Percentiles rank a stretch among this genome's conserved stretches.
Evolutionary conservation across 805 yeast species (phyloP).

Genomic region (Komagataella populi): DNA sequence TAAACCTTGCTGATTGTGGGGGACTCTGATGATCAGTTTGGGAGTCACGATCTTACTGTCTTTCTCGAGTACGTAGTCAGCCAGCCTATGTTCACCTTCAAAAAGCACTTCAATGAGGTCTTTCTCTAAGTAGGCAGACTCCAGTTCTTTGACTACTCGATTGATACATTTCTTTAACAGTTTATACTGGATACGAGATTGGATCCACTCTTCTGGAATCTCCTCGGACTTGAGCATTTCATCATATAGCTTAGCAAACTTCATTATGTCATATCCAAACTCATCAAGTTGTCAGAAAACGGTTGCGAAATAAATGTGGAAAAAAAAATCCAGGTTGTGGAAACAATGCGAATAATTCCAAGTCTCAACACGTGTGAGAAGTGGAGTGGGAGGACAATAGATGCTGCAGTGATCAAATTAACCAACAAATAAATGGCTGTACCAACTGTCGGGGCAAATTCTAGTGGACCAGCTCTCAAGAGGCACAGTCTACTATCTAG

Average conservation of each 20-base stretch:
- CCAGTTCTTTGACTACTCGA: conserved; percentile 50
- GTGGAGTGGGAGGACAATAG: not conserved
- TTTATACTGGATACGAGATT: conserved; percentile 60
- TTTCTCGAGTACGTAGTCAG: conserved; percentile 23
- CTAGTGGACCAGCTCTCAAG: not conserved
- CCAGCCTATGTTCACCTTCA: conserved; percentile 25
- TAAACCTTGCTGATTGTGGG: not conserved
- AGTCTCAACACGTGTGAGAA: not conserved
- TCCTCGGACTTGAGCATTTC: conserved; percentile 45
- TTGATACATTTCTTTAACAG: conserved; percentile 54
- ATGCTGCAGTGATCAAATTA: not conserved
- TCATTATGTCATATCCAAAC: conserved; percentile 26
- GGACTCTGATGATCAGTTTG: conserved; percentile 14
- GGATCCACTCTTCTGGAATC: conserved; percentile 56
- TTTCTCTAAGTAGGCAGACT: conserved; percentile 39
- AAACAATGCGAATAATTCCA: not conserved
- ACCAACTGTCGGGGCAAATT: not conserved
- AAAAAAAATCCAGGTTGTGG: not conserved
- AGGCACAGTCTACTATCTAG: not conserved
- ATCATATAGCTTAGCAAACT: conserved; percentile 63
- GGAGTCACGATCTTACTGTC: conserved; percentile 18
- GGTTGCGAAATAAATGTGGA: not conserved
- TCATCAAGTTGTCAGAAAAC: not conserved
- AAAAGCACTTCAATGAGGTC: conserved; percentile 6
- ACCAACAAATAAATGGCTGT: not conserved